Percentiles rank a stretch among this genome's conserved stretches.
Evolutionary conservation across 371 early-diverging fungal genomes (phyloP).

Genomic region (Phascolomyces articulosus): DNA sequence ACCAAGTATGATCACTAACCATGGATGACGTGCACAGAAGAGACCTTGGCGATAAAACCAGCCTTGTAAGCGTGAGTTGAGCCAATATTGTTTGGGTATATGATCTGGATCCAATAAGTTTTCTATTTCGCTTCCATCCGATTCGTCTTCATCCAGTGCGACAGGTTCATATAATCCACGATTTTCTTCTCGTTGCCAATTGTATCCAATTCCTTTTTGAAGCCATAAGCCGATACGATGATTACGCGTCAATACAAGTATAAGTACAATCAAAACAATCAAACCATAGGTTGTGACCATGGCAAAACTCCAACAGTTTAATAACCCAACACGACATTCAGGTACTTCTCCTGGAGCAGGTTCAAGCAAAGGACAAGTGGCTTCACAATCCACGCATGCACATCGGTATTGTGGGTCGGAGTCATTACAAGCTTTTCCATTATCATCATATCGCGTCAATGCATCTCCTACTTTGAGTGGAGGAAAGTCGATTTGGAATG

Average conservation of each 20-base stretch:
- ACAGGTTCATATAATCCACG: slow-evolving; percentile 57
- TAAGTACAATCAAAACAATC: slow-evolving; percentile 34
- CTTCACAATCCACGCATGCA: slow-evolving; percentile 74
- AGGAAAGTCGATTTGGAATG: slow-evolving; percentile 75
- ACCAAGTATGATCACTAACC: slow-evolving; percentile 51
- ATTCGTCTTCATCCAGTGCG: slow-evolving; percentile 49
- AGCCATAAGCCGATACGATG: slow-evolving; percentile 16
- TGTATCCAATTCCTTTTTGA: slow-evolving; percentile 16
- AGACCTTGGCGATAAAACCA: slow-evolving; percentile 74
- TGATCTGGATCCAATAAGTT: slow-evolving; percentile 59
- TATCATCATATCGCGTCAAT: slow-evolving; percentile 38
- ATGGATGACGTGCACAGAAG: slow-evolving; percentile 66
- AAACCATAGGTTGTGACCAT: slow-evolving; percentile 53
- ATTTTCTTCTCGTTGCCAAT: slow-evolving; percentile 19
- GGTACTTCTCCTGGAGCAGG: slow-evolving; percentile 54
- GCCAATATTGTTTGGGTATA: slow-evolving; percentile 60
- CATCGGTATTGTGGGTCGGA: slow-evolving; percentile 63
- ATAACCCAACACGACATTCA: slow-evolving; percentile 51
- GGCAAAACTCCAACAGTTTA: slow-evolving; percentile 65
- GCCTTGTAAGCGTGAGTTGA: slow-evolving; percentile 61
- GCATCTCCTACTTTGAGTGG: slow-evolving; percentile 26
- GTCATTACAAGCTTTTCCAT: slow-evolving; percentile 61
- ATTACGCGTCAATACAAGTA: slow-evolving; percentile 28
- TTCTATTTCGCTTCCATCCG: slow-evolving; percentile 41
- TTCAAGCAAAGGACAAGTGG: slow-evolving; percentile 61